Evolutionary conservation across 225 moss, liverwort and hornwort species (phyloP), one percentile per base, ranked within the genome.

Genomic region (Marchantia polymorpha): DNA sequence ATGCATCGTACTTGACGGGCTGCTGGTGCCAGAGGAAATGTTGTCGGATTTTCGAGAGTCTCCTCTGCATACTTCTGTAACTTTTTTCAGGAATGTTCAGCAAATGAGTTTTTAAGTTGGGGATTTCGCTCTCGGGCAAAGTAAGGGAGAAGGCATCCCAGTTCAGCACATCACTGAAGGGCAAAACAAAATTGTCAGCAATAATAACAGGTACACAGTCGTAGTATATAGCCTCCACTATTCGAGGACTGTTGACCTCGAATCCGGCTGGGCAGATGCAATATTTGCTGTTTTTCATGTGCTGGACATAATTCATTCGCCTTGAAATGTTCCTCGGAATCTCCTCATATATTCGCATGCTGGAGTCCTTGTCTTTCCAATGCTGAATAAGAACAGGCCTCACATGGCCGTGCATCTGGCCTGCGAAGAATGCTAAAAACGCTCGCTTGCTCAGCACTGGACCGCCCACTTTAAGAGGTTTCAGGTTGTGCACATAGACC

Each of bases 121-220:
- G 89, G 46, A 94, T 92, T 11, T 94, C 90, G 9, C 61, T 74
- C 80, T 91, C 92, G 7, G 85, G 85, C 60, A 96, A 48, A 4
- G 88, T 89, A 3, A 96, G 78, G 0, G 96, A 94, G 75, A 94
- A 96, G 11, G 88, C 70, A 50, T 83, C 84, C 96, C 96, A 96
- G 31, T 92, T 80, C 54, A 96, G 82, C 23, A 91, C 89, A 30
- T 92, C 92, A 25, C 87, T 88, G 66, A 94, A 96, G 0, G 92
- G 96, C 72, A 96, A 92, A 14, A 90, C 84, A 26, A 94, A 90
- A 53, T 94, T 78, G 13, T 96, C 96, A 10, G 96, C 92, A 26
- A 94, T 90, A 46, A 96, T 90, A 16, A 96, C 94, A 3, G 94
- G 96, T 7, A 96, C 92, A 69, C 94, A 96, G 76, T 92, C 94